A percentile compares a stretch with the other conserved stretches of the same genome.
These are phyloP conservation scores for Lasiosphaeria ovina DNA, from an alignment of 495 filamentous ascomycete genomes.

Conservation along the genomic window DNA sequence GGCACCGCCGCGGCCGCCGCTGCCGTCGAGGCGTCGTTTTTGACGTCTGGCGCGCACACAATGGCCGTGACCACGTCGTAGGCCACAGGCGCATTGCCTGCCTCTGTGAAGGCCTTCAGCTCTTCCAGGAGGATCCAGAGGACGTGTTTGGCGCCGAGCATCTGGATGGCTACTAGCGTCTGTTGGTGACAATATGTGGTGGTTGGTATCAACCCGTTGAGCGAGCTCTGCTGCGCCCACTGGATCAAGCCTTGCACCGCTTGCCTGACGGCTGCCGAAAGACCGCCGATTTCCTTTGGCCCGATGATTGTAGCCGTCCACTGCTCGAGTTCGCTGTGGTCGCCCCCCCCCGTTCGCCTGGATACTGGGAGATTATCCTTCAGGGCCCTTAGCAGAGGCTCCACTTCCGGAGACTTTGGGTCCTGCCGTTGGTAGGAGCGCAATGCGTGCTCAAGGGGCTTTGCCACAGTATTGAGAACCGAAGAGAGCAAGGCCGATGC, in stretches of 20 bases:
- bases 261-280: conserved; percentile 59
- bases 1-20: conserved; percentile 21
- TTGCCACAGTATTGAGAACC: conserved; percentile 78
- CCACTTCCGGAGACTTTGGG: conserved; percentile 65
- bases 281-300: conserved; percentile 53
- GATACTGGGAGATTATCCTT: conserved; percentile 64
- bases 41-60: conserved; percentile 65
- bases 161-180: conserved; percentile 60
- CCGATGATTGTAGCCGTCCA: conserved; percentile 57
- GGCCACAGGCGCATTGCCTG: conserved; percentile 57
- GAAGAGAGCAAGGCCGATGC: conserved; percentile 77
- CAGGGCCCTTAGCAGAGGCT: conserved; percentile 67
- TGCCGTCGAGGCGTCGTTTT: conserved; percentile 44
- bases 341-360: conserved; percentile 60
- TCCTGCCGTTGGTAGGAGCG: conserved; percentile 67
- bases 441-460: conserved; percentile 72
- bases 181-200: conserved; percentile 79
- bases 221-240: conserved; percentile 67
- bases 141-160: conserved; percentile 66
- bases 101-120: conserved; percentile 50
- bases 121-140: conserved; percentile 67
- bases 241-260: conserved; percentile 66
- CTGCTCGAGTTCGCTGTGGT: conserved; percentile 69
- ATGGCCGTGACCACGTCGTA: conserved; percentile 74
- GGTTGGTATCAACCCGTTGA: conserved; percentile 56